Base-by-base conservation (phyloP, 176 grass and related monocot genomes). In the Triticum urartu region DNA sequence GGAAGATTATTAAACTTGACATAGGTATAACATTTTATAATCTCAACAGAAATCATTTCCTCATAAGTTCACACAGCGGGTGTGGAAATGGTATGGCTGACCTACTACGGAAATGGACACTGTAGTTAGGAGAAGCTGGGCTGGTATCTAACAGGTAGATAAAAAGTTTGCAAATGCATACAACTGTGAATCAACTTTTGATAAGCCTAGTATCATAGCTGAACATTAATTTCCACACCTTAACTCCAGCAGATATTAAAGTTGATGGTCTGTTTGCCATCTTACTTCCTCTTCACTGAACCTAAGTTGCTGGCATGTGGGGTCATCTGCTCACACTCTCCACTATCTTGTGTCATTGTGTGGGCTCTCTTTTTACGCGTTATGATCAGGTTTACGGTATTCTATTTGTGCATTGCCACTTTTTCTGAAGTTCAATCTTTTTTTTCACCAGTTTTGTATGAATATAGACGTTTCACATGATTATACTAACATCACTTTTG, bases 41-140 rank as follows among this genome's bases (percentile, higher is more conserved):
- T 35, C 67, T 59, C 60, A 77, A 28, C 64, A 79, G 20, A 47
- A 73, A 43, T 8, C 45, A 76, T 3, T 84, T 33, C 64, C 11
- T 83, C n/a, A 9, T 78, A 78, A 15, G 82, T 67, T 59, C 64
- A 28, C 40, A 26, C 4, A 62, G 11, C 18, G 1, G 33, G 65
- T 86, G 68, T 54, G 52, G 81, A 75, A 62, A 65, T 64, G 65
- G 70, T 58, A 79, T n/a, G 30, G 4, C 62, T 86, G 36, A 30
- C 22, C 63, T 64, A 72, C 63, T 64, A 70, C 9, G 64, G 70
- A 54, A 87, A 79, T 79, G 48, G 11, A 39, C 25, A 59, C 71
- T 65, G 11, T 48, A 65, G 17, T 71, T 52, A 47, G 66, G 21
- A 64, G 30, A 66, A 80, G 67, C 59, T 83, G 21, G 64, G 36